Evolutionary conservation across 2,329 filamentous ascomycete genomes (phyloP), one percentile per base, ranked within the genome.

Genomic region (Sporothrix sp.): DNA sequence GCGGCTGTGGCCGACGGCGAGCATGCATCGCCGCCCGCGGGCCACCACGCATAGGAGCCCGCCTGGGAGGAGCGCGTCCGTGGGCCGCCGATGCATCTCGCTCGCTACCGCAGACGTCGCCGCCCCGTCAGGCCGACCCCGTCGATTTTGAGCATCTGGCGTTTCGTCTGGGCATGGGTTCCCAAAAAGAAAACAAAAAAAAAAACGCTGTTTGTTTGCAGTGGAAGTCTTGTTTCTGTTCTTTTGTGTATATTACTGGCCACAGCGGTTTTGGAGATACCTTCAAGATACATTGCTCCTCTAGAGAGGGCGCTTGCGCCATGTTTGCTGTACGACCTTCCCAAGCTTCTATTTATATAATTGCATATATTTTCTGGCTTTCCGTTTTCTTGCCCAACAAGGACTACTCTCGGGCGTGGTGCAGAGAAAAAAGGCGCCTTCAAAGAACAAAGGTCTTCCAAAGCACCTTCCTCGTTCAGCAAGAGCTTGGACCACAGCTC

Each of bases 401-500:
- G 6, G 25, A 28, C 25, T 33, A 4, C 32, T 13, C 4, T 33
- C 7, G 13, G 32, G 32, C 5, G 9, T 33, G 13, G 13, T 33
- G 7, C 14, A 33, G 13, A n/a, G 33, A 36, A 36, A 9, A n/a
- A 36, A 36, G 11, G 13, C 4, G n/a, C 14, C 16, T 16, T 36
- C 7, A 16, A n/a, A n/a, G n/a, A n/a, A n/a, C n/a, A n/a, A n/a
- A n/a, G n/a, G n/a, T 16, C n/a, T 36, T 18, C n/a, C n/a, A 10
- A 16, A 13, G 18, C 39, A 48, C 44, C 43, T 39, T 35, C 39
- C 39, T 13, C 14, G 33, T 46, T 40, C 25, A 46, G 51, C 14
- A 35, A 39, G 16, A 16, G 45, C 45, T 48, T n/a, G 39, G 50
- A 21, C 45, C 44, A 52, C n/a, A 5, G 25, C 14, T 27, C 39